These are phyloP conservation scores for Aegle marmelos DNA, from an alignment of 345 rosid genomes.

Conservation along the genomic window DNA sequence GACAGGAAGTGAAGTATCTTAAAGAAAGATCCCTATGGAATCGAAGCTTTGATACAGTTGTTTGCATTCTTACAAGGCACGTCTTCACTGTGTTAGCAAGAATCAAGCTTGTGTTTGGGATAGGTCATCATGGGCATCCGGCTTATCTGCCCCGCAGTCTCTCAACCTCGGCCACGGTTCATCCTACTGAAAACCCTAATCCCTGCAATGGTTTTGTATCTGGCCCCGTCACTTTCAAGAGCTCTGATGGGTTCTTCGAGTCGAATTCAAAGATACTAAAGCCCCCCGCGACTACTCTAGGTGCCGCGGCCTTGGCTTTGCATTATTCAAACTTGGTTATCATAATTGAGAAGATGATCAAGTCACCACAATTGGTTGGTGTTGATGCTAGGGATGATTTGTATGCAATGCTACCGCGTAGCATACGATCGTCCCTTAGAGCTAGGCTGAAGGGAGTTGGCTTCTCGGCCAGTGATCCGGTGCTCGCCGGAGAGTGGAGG, in stretches of 20 bases:
- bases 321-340: slow-evolving; percentile 86
- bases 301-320: slow-evolving; percentile 70
- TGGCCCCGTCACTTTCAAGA: too few relatives aligned
- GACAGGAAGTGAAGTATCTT: slow-evolving; percentile 73
- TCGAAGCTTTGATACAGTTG: slow-evolving; percentile 68
- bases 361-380: slow-evolving; percentile 88
- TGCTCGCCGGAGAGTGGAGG: slow-evolving; percentile 81
- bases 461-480: slow-evolving; percentile 67
- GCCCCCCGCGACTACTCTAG: slow-evolving; percentile 71
- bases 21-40: slow-evolving; percentile 86
- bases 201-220: slow-evolving; percentile 31
- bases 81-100: slow-evolving; percentile 71
- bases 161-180: slow-evolving; percentile 77
- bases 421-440: slow-evolving; percentile 61
- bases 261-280: slow-evolving; percentile 57
- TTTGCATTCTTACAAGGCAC: slow-evolving; percentile 53
- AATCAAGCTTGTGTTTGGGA: slow-evolving; percentile 68
- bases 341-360: slow-evolving; percentile 91
- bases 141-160: slow-evolving; percentile 59
- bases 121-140: slow-evolving; percentile 43
- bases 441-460: slow-evolving; percentile 72
- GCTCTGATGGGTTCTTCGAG: slow-evolving; percentile 46
- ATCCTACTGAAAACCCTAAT: slow-evolving; percentile 50
- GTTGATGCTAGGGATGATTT: slow-evolving; percentile 87
- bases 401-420: slow-evolving; percentile 78